A percentile compares a stretch with the other conserved stretches of the same genome.
These are phyloP conservation scores for Pythium inflatum DNA, from an alignment of 352 stramenopile genomes.

Conservation along the genomic window DNA sequence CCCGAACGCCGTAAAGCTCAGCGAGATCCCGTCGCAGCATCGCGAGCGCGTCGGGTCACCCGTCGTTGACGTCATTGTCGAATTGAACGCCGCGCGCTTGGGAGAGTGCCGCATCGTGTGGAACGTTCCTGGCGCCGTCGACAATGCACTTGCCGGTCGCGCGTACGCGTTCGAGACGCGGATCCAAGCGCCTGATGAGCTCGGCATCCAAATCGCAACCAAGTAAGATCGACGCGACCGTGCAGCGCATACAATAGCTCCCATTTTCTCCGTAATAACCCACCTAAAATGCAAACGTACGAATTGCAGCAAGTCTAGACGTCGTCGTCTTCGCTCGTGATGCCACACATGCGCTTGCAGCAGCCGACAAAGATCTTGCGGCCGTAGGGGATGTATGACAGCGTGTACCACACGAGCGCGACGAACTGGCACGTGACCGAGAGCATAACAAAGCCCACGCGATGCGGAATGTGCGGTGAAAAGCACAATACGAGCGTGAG, in stretches of 20 bases:
- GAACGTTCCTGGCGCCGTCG: conserved; percentile 63
- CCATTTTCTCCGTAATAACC: neutral
- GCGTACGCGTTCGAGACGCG: conserved; percentile 47
- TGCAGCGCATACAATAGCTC: neutral
- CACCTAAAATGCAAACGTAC: neutral
- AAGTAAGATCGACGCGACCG: neutral
- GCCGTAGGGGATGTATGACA: conserved; percentile 90
- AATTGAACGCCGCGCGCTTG: conserved; percentile 53
- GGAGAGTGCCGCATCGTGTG: conserved; percentile 69
- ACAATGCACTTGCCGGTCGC: conserved; percentile 51
- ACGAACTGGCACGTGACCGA: conserved; percentile 79
- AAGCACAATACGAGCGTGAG: conserved; percentile 82
- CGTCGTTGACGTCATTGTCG: conserved; percentile 83
- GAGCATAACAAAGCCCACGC: conserved; percentile 69
- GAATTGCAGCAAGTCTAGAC: conserved; percentile 32
- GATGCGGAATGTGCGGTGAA: conserved; percentile 65
- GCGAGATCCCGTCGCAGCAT: neutral
- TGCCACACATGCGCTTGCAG: conserved; percentile 65
- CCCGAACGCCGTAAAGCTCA: conserved; percentile 14
- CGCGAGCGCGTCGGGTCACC: conserved; percentile 51
- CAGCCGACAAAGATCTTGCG: conserved; percentile 64
- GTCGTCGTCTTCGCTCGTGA: conserved; percentile 50
- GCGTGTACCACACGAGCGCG: conserved; percentile 84
- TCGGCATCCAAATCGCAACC: conserved; percentile 37
- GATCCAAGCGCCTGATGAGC: conserved; percentile 32